A percentile compares a stretch with the other conserved stretches of the same genome.
phyloP scores from a whole-genome alignment of 108 stramenopile species.

The Thalassiosira profunda region DNA sequence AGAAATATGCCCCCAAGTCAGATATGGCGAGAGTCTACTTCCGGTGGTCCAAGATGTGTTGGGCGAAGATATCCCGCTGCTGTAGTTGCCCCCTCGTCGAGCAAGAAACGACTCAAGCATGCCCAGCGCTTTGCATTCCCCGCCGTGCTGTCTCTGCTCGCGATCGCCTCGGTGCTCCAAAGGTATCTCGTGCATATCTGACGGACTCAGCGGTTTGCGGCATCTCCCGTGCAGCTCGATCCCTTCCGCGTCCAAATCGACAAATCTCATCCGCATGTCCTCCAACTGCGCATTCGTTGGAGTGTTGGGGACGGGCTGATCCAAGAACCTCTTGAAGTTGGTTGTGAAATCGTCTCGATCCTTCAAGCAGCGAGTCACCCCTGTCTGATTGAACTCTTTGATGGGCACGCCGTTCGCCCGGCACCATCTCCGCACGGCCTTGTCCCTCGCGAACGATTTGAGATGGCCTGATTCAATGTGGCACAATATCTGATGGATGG shows the following conservation, averaged over 20 bases:
- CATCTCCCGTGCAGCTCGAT: slow-evolving; percentile 39
- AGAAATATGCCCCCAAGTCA: slow-evolving; percentile 71
- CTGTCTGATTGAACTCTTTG: slow-evolving; percentile 65
- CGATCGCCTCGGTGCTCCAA: slow-evolving; percentile 57
- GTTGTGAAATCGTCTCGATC: slow-evolving; percentile 61
- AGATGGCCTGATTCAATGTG: slow-evolving; percentile 77
- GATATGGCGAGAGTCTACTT: slow-evolving; percentile 64
- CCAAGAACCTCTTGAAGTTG: slow-evolving; percentile 53
- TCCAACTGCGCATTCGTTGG: slow-evolving; percentile 25
- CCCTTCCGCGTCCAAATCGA: slow-evolving; percentile 10
- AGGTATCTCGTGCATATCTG: slow-evolving; percentile 54
- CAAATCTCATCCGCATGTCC: slow-evolving; percentile 13
- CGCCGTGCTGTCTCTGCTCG: slow-evolving; percentile 58
- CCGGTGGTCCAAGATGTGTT: slow-evolving; percentile 74
- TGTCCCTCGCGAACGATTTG: slow-evolving; percentile 66
- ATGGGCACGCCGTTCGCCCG: slow-evolving; percentile 44
- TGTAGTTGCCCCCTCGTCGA: slow-evolving; percentile 57
- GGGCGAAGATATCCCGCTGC: slow-evolving; percentile 69
- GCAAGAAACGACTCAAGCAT: slow-evolving; percentile 61
- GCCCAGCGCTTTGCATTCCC: slow-evolving; percentile 56
- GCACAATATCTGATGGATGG: slow-evolving; percentile 59
- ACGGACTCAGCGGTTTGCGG: slow-evolving; percentile 19
- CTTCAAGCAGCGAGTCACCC: slow-evolving; percentile 62
- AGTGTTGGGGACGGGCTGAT: slow-evolving; percentile 44
- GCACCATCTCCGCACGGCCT: slow-evolving; percentile 69